Percentiles rank a stretch among this genome's conserved stretches.
These are phyloP conservation scores for Sordariomycetes sp. DNA, from an alignment of 2,329 filamentous ascomycete genomes.

Conservation along the genomic window DNA sequence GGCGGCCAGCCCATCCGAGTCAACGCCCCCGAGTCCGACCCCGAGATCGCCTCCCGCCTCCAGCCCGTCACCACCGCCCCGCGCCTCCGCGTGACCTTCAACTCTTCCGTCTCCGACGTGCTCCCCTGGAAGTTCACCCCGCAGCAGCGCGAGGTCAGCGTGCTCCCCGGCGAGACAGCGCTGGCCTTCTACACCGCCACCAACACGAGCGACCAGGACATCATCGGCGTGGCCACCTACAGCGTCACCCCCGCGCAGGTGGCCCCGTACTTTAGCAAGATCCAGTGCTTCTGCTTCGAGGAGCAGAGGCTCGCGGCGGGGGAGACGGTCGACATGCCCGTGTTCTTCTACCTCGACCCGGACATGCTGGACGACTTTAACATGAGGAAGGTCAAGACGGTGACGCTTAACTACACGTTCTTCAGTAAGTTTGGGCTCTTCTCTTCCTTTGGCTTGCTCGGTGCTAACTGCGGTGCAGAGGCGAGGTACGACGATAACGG, in stretches of 20 bases:
- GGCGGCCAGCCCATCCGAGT: conserved; percentile 86
- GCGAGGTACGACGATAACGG: conserved; percentile 36
- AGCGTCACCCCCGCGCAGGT: conserved; percentile 94
- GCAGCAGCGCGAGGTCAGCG: conserved; percentile 91
- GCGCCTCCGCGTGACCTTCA: conserved; percentile 91
- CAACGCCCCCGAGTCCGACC: conserved; percentile 41
- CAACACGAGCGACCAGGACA: conserved; percentile 81
- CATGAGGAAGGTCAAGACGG: conserved; percentile 90
- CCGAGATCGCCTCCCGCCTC: conserved; percentile 65
- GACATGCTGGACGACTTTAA: conserved; percentile 86
- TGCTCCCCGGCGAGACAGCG: conserved; percentile 91
- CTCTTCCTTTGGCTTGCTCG: not conserved
- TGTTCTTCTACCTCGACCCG: conserved; percentile 98
- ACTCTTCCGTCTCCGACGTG: conserved; percentile 86
- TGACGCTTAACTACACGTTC: conserved; percentile 95
- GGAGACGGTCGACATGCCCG: conserved; percentile 98
- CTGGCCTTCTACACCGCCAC: conserved; percentile 96
- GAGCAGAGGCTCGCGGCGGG: conserved; percentile 89
- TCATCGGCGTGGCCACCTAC: conserved; percentile 96
- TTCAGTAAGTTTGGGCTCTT: conserved; percentile 63
- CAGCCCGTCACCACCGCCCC: conserved; percentile 70
- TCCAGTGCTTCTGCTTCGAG: conserved; percentile 99
- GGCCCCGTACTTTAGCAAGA: conserved; percentile 97
- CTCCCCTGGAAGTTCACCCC: conserved; percentile 96
- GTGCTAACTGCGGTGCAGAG: conserved; percentile 22